Base-by-base conservation (phyloP, 1,284 basidiomycete genomes). In the Cerrena zonata region DNA sequence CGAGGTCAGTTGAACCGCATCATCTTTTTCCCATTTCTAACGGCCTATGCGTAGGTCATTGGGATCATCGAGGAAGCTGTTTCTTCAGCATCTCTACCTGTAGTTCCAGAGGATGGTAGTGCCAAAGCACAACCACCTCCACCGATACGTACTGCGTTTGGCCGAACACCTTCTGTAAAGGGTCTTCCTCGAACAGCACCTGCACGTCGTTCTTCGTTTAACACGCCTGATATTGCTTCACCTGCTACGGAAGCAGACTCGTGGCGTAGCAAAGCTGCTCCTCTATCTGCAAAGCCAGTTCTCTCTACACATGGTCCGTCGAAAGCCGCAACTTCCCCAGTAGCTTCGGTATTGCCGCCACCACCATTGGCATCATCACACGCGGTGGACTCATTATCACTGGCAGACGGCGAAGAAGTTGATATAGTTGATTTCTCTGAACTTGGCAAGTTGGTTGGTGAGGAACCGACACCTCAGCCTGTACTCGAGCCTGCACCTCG, bases 381-480 rank as follows among this genome's bases (percentile, higher is more conserved):
- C 45, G 72, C 73, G 52, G 67, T 76, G 7, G 74, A 77, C 54
- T 65, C 73, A 13, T 65, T 82, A n/a, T 66, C 69, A n/a, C 65
- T 74, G 40, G 66, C 69, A 51, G 65, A 71, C 3, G 78, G 77
- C 24, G 84, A 84, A 54, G 77, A 82, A 46, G 71, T 89, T 2
- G 86, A 89, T 59, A 77, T 87, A 13, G 75, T 91, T 18, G 87
- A 91, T 60, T 91, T 89, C 60, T 78, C 77, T 11, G 86, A 91
- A 46, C 71, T 90, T 64, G 83, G 75, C 38, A 84, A 80, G 65
- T 77, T 90, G 49, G 72, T 84, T 19, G 80, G 78, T 26, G 67
- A 69, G 18, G 63, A 62, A 18, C 43, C 61, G 21, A 45, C 58
- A 38, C 45, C 69, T 30, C 68, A 72, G 30, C 56, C 48, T 3